Percentiles rank a stretch among this genome's conserved stretches.
These are phyloP conservation scores for Lophium mytilinum DNA, from an alignment of 495 filamentous ascomycete genomes.

Conservation along the genomic window DNA sequence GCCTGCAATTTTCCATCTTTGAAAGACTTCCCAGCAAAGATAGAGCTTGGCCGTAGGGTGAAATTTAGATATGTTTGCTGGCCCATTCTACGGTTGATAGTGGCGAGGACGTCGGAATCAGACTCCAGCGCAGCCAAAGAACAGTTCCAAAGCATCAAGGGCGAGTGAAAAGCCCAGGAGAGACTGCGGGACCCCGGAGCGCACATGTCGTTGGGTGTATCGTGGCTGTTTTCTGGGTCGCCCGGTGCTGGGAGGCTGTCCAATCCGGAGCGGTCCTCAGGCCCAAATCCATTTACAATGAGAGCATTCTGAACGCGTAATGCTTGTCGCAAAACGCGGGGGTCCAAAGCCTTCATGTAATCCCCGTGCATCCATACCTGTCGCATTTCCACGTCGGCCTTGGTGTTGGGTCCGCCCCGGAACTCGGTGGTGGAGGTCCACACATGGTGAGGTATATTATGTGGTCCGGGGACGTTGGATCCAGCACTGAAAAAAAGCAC, in stretches of 20 bases:
- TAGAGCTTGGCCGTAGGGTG: constrained; percentile 61
- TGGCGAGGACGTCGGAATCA: constrained; percentile 52
- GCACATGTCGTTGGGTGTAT: not conserved
- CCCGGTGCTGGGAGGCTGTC: no score
- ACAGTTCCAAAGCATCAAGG: constrained; percentile 66
- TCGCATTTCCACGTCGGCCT: constrained; percentile 42
- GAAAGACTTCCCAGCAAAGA: constrained; percentile 67
- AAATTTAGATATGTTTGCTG: constrained; percentile 55
- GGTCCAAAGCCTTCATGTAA: constrained; percentile 62
- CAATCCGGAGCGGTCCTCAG: no score
- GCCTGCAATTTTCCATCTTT: constrained; percentile 51
- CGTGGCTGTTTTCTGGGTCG: no score
- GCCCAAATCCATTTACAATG: constrained; percentile 14
- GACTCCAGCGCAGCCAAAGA: constrained; percentile 44
- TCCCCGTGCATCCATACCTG: constrained; percentile 48
- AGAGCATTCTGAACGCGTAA: constrained; percentile 49
- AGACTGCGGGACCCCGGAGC: not conserved
- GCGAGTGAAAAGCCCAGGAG: constrained; percentile 54
- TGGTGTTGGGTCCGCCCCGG: constrained; percentile 23
- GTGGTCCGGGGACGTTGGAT: constrained; percentile 49
- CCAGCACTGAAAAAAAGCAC: constrained; percentile 59
- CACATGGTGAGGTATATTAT: constrained; percentile 61
- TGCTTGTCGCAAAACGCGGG: constrained; percentile 50
- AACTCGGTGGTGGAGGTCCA: constrained; percentile 65
- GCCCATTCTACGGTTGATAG: constrained; percentile 51